Conservation (phyloP, 106 monocot genomes). For the Gastrodia elata region DNA sequence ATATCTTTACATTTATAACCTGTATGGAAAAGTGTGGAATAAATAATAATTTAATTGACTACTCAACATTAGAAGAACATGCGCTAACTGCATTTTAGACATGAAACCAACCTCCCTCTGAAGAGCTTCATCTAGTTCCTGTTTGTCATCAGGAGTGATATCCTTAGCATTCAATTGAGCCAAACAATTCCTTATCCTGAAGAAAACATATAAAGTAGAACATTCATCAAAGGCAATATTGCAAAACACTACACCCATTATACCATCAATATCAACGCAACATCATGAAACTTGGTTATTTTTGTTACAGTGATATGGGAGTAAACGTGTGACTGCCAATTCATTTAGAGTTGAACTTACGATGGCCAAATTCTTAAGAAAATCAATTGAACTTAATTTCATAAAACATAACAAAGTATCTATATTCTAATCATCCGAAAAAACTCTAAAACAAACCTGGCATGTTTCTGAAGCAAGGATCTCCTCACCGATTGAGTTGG, state of each 20-base stretch:
- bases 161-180: conserved; percentile 76
- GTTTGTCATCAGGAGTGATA: conserved; percentile 93
- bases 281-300: neutral
- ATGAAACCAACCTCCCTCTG: conserved; percentile 77
- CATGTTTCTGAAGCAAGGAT: conserved; percentile 59
- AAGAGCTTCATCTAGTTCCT: conserved; percentile 93
- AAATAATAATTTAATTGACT: neutral
- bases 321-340: neutral
- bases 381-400: neutral
- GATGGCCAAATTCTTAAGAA: neutral
- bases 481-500: conserved; percentile 54
- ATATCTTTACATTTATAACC: neutral
- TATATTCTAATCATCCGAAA: neutral
- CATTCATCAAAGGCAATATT: neutral
- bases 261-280: neutral
- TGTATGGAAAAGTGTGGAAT: neutral
- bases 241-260: neutral
- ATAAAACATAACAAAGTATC: neutral
- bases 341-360: neutral
- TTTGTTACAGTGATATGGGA: neutral
- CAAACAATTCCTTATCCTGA: conserved; percentile 91
- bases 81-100: neutral
- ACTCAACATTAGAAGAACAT: neutral
- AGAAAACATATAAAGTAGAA: neutral
- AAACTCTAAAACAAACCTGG: conserved; percentile 20